These are phyloP conservation scores for Fallopia convolvulus DNA, from an alignment of 148 eudicot genomes.

Conservation along the genomic window DNA sequence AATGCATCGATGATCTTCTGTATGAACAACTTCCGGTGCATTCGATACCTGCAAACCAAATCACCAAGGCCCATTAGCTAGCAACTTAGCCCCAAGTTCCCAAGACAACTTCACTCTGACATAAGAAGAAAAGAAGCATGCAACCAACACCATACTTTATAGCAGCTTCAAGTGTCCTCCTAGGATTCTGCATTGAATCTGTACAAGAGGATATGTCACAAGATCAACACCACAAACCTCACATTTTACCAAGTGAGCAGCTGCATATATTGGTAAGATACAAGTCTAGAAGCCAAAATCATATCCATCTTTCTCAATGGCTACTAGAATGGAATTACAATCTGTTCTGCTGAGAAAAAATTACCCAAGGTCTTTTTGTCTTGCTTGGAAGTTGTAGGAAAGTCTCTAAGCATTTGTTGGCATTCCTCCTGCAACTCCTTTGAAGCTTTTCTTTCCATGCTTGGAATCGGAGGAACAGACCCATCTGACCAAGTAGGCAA, in stretches of 20 bases:
- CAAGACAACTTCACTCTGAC: not conserved
- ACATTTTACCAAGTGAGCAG: not conserved
- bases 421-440: constrained; percentile 90
- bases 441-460: constrained; percentile 77
- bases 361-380: constrained; percentile 81
- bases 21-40: constrained; percentile 69
- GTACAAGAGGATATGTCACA: constrained; percentile 10
- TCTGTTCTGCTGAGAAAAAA: not conserved
- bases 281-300: too few species aligned
- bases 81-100: not conserved
- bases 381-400: constrained; percentile 65
- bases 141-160: constrained; percentile 53
- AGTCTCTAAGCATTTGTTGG: constrained; percentile 55
- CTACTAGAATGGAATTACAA: not conserved
- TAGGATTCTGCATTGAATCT: constrained; percentile 59
- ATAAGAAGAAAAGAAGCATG: not conserved
- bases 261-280: not conserved
- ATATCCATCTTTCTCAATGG: not conserved
- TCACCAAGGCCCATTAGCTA: not conserved
- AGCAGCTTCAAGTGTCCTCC: constrained; percentile 80
- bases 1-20: constrained; percentile 76
- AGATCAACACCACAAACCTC: constrained; percentile 1
- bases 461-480: constrained; percentile 80
- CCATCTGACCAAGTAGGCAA: constrained; percentile 89
- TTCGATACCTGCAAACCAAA: constrained; percentile 62